These are phyloP conservation scores for Sphaerobolus stellatus DNA, from an alignment of 1,284 basidiomycete species.

Conservation along the genomic window DNA sequence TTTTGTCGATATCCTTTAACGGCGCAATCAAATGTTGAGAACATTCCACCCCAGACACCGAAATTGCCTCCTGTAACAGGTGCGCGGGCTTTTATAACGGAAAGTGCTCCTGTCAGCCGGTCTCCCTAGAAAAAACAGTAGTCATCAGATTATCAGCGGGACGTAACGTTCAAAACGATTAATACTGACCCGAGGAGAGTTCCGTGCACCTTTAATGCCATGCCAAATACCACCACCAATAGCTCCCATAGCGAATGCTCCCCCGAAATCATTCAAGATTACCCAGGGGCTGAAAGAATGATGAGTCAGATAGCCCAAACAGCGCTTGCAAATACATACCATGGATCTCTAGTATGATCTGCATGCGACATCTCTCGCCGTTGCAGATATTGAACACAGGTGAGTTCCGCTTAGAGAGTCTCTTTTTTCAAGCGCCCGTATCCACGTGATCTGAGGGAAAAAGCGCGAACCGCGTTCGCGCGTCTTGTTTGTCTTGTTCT, in stretches of 20 bases:
- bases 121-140: slow-evolving; percentile 65
- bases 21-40: slow-evolving; percentile 96
- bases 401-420: background rate
- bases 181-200: slow-evolving; percentile 83
- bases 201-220: slow-evolving; percentile 96
- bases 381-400: background rate
- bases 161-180: background rate
- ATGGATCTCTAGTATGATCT: slow-evolving; percentile 92
- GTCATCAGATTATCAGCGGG: background rate
- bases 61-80: slow-evolving; percentile 98
- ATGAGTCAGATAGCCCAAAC: background rate
- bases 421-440: too few species aligned
- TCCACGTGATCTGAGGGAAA: slow-evolving; percentile 9
- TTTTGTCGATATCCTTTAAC: slow-evolving; percentile 98
- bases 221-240: slow-evolving; percentile 98
- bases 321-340: slow-evolving; percentile 47
- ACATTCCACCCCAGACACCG: slow-evolving; percentile 97
- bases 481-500: slow-evolving; percentile 2
- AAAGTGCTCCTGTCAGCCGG: slow-evolving; percentile 88
- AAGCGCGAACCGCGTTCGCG: slow-evolving; percentile 23
- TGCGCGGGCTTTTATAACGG: slow-evolving; percentile 97
- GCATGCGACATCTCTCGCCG: slow-evolving; percentile 65
- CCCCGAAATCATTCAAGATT: slow-evolving; percentile 97
- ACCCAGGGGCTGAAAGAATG: slow-evolving; percentile 88
- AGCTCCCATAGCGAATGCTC: slow-evolving; percentile 94